These are phyloP conservation scores for Brettanomyces anomalus DNA, from an alignment of 805 yeast species.

Conservation along the genomic window DNA sequence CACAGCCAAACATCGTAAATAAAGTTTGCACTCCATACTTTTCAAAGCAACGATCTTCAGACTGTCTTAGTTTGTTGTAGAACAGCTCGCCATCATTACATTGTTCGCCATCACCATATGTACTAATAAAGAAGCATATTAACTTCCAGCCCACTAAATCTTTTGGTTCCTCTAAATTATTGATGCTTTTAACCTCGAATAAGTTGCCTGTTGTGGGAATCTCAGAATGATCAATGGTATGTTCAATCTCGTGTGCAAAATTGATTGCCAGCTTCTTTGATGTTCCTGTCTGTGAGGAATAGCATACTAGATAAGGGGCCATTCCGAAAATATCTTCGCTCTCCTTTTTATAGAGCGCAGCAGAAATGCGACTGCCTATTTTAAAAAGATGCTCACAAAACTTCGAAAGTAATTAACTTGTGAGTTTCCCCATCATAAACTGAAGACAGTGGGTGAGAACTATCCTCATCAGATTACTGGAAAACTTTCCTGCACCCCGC, in stretches of 20 bases:
- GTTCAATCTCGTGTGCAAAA: conserved; percentile 6
- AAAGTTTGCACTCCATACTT: conserved; percentile 28
- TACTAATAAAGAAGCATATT: conserved; percentile 61
- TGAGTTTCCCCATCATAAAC: too few relatives aligned
- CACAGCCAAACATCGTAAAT: conserved; percentile 77
- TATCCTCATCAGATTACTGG: too few relatives aligned
- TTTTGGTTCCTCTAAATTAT: neutral
- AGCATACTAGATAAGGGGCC: conserved; percentile 40
- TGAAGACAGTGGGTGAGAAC: too few relatives aligned
- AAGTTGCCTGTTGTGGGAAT: conserved; percentile 25
- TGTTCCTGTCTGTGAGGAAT: conserved; percentile 92
- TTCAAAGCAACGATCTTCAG: conserved; percentile 26
- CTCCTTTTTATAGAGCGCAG: too few relatives aligned
- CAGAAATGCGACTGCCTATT: too few relatives aligned
- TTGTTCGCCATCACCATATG: conserved; percentile 97
- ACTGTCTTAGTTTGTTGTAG: conserved; percentile 33
- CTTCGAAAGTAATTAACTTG: too few relatives aligned
- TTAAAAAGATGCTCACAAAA: too few relatives aligned
- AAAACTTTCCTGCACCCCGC: too few relatives aligned
- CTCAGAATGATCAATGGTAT: conserved; percentile 51
- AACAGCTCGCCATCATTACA: conserved; percentile 80
- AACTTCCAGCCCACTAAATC: conserved; percentile 1
- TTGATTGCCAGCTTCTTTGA: conserved; percentile 72
- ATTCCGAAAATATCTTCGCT: too few relatives aligned
- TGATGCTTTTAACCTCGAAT: conserved; percentile 33